These are phyloP conservation scores for Thalassiosira livingstoniorum DNA, from an alignment of 352 stramenopile genomes.

Conservation along the genomic window DNA sequence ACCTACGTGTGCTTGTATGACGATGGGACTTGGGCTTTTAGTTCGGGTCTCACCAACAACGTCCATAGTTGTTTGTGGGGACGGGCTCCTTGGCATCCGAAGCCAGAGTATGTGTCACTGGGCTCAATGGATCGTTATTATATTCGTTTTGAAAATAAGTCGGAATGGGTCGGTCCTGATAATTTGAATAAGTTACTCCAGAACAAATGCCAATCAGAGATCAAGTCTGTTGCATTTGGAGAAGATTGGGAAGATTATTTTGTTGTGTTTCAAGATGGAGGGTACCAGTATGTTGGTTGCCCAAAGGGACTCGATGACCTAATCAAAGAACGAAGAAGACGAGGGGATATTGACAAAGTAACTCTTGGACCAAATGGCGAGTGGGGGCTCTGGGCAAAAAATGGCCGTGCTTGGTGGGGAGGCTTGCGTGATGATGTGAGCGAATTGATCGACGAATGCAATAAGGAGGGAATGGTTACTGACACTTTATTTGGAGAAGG, in stretches of 20 bases:
- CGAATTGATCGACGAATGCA: not conserved
- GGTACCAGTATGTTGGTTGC: slow-evolving; percentile 20
- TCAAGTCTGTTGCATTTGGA: slow-evolving; percentile 22
- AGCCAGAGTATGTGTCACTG: not conserved
- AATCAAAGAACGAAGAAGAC: not conserved
- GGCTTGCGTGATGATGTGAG: not conserved
- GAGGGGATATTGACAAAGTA: slow-evolving; percentile 23
- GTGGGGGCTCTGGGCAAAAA: slow-evolving; percentile 37
- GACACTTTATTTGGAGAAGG: slow-evolving; percentile 19
- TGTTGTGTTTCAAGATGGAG: slow-evolving; percentile 18
- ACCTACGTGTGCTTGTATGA: slow-evolving; percentile 15
- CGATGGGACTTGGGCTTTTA: slow-evolving; percentile 11
- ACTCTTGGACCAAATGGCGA: slow-evolving; percentile 28
- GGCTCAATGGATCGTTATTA: slow-evolving; percentile 16
- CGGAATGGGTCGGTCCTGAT: slow-evolving; percentile 12
- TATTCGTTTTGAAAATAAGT: slow-evolving; percentile 16
- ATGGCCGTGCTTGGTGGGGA: slow-evolving; percentile 12
- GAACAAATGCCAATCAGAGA: not conserved
- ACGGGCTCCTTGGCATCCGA: slow-evolving; percentile 1
- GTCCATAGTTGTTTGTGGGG: not conserved
- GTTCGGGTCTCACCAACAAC: slow-evolving; percentile 1
- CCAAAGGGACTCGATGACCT: slow-evolving; percentile 6
- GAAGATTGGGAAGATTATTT: slow-evolving; percentile 19
- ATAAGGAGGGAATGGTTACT: not conserved
- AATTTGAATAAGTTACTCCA: slow-evolving; percentile 15